Evolutionary conservation across 1,284 basidiomycete species (phyloP), one percentile per base, ranked within the genome.

Genomic region (Ceratobasidium sp.): DNA sequence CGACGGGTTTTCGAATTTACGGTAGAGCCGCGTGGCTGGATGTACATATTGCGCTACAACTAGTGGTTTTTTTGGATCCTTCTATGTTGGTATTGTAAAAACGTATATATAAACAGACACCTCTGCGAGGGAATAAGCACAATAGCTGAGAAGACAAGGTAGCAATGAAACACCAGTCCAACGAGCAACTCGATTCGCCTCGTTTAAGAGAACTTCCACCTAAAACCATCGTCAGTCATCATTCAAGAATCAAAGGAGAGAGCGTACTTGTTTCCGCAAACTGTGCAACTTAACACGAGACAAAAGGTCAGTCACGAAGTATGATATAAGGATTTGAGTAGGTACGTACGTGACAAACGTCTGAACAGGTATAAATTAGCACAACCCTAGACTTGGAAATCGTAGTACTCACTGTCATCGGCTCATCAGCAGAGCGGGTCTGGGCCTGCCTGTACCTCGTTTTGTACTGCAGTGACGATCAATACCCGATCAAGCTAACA

Each of bases 381-480:
- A 42, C 83, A 79, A 44, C 69, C 23, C 23, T 78, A 75, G 7
- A 46, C 62, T 42, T 10, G 78, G 44, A 77, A 70, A 67, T 40
- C 79, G 38, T 42, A 20, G 78, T 12, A 89, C 92, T 85, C 84
- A 94, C 93, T 10, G 96, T 97, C 96, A 98, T 98, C 54, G 96
- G 96, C 86, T 97, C 96, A 87, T 98, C 96, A 50, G 96, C 96
- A 83, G 93, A 95, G 80, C 96, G 89, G 5, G 96, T 98, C 84
- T 98, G 96, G 83, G 95, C 95, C 86, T 97, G 96, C 82, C 96
- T 94, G 83, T 98, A 98, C 65, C 94, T 91, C 82, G 95, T 96
- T 86, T 96, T 95, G 81, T 94, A 87, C 91, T 94, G 81, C n/a
- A 81, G 78, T 42, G 12, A 67, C 12, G 20, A 80, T 50, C 17